Evolutionary conservation across 31 red algal genomes (phyloP).

Genomic region (Asparagopsis taxiformis): DNA sequence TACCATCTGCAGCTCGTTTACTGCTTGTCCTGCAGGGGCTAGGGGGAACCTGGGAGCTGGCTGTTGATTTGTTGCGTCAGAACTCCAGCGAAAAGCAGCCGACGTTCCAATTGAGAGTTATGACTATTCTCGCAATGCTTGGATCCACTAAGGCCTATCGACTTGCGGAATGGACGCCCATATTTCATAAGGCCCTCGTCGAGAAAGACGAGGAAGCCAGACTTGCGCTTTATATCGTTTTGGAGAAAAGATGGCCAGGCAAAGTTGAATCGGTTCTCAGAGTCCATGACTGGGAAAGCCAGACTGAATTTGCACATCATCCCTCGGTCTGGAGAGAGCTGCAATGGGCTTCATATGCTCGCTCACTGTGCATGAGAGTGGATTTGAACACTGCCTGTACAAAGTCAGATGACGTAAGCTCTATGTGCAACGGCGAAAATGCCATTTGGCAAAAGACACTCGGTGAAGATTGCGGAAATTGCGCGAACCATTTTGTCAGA

Average conservation of each 20-base stretch:
- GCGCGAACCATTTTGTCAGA: slow-evolving; percentile 29
- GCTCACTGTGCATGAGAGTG: background rate
- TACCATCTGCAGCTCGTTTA: slow-evolving; percentile 25
- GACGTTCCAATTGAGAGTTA: slow-evolving; percentile 7
- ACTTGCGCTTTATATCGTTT: slow-evolving; percentile 10
- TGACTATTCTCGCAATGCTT: slow-evolving; percentile 46
- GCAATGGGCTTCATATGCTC: slow-evolving; percentile 20
- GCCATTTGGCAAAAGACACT: background rate
- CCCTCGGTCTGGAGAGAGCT: slow-evolving; percentile 27
- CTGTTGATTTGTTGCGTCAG: slow-evolving; percentile 15
- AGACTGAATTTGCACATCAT: background rate
- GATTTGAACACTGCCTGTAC: background rate
- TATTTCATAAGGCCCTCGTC: slow-evolving; percentile 1
- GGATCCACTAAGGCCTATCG: slow-evolving; percentile 9
- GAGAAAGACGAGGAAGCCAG: background rate
- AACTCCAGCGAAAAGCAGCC: background rate
- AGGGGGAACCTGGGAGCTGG: slow-evolving; percentile 61
- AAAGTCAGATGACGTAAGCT: background rate
- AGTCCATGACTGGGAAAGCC: slow-evolving; percentile 7
- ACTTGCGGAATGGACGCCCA: slow-evolving; percentile 4
- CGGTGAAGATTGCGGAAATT: slow-evolving; percentile 6
- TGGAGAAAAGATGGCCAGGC: slow-evolving; percentile 29
- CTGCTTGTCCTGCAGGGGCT: slow-evolving; percentile 59
- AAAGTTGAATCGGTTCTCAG: slow-evolving; percentile 3
- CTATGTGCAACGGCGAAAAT: background rate